Conservation (phyloP, 148 eudicot genomes). For the Suaeda aralocaspica region DNA sequence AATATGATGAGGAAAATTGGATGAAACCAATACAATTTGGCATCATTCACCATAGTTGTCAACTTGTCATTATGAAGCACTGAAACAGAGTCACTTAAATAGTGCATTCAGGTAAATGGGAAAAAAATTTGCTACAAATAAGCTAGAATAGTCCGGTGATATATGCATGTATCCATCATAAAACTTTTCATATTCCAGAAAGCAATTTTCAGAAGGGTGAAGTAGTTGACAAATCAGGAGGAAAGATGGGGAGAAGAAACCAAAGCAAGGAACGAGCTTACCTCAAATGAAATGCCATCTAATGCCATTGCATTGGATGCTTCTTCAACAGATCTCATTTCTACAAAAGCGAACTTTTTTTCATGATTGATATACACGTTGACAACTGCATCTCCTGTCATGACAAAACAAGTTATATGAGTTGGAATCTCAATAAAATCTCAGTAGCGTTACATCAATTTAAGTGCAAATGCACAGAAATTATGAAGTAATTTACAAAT, state of each 20-base stretch:
- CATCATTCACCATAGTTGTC: background rate
- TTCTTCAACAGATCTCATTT: constrained; percentile 98
- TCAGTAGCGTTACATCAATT: background rate
- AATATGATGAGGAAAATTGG: background rate
- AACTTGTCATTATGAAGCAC: background rate
- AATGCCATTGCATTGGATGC: constrained; percentile 97
- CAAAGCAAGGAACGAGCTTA: constrained; percentile 21
- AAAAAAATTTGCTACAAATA: background rate
- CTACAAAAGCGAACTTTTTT: constrained; percentile 96
- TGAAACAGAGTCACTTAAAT: background rate
- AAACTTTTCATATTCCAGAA: background rate
- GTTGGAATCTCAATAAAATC: background rate
- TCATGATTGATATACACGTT: constrained; percentile 96
- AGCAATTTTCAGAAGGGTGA: background rate
- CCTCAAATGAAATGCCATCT: constrained; percentile 93
- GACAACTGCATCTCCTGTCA: constrained; percentile 88
- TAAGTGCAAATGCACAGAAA: too few species aligned
- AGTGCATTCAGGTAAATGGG: background rate
- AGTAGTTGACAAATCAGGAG: background rate
- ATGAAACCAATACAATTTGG: background rate
- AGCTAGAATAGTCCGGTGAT: background rate
- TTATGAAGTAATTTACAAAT: background rate
- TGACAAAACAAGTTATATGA: constrained; percentile 10
- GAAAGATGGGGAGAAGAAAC: background rate
- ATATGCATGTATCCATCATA: background rate